Evolutionary conservation across 768 basidiomycete species (phyloP), one percentile per base, ranked within the genome.

Genomic region (Multifurca ochricompacta): DNA sequence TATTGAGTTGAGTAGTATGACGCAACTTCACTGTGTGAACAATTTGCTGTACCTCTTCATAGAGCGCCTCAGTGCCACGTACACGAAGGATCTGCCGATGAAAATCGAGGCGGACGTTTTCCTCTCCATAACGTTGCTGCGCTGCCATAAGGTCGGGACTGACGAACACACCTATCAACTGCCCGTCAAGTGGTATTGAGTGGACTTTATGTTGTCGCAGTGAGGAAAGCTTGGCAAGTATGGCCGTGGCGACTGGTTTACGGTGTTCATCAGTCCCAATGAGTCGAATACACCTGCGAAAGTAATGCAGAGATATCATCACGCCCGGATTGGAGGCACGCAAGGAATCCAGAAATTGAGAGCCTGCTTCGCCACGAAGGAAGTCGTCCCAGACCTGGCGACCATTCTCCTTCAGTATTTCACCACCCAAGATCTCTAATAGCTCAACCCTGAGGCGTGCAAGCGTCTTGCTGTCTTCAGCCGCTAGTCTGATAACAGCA

Each of bases 321-420:
- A 85, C 67, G 0, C 67, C 71, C 0, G 69, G 66, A 42, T 75
- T 62, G 9, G 59, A 53, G 1, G 52, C 56, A 51, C 79, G 71
- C 10, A 88, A 51, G 0, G 70, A 64, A 0, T 68, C 60, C 43
- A 90, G 48, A 63, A 76, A 87, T 0, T 13, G 19, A 0, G 43
- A 36, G 0, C 85, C 85, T 6, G 67, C 66, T 0, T 60, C 53
- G 4, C 70, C 58, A 19, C 63, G 63, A 56, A 91, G 83, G 66
- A 79, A 88, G 3, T 73, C 69, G 54, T 89, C 82, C 87, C 87
- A 91, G 7, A 77, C 68, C 1, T 73, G 68, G 36, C 76, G 75
- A 27, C 75, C 78, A 6, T 79, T 73, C 16, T 76, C 61, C 25
- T 67, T 72, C 31, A 87, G 65, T 2, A 75, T 68, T 58, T 89